Conservation (phyloP, 2,329 filamentous ascomycete genomes). For the Phaeoacremonium minimum region DNA sequence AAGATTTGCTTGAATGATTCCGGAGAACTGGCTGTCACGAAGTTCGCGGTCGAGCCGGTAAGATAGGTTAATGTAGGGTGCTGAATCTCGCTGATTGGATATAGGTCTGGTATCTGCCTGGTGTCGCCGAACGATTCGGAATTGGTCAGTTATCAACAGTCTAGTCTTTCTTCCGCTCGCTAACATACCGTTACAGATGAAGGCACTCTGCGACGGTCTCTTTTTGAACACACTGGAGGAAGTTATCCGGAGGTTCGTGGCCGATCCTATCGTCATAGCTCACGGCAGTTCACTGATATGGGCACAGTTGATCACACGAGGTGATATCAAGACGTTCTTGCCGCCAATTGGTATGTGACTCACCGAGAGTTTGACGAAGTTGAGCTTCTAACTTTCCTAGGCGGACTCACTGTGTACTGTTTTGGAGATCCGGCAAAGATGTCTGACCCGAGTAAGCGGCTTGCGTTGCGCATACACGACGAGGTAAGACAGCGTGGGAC, state of each 20-base stretch:
- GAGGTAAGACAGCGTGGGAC: slow-evolving; percentile 41
- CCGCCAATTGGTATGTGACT: slow-evolving; percentile 71
- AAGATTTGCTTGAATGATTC: slow-evolving; percentile 83
- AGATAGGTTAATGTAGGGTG: too few relatives aligned
- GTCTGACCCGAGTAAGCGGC: slow-evolving; percentile 74
- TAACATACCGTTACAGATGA: slow-evolving; percentile 61
- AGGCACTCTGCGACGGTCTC: slow-evolving; percentile 73
- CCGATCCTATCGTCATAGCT: neutral
- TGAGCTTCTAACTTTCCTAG: slow-evolving; percentile 26
- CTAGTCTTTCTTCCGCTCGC: too few relatives aligned
- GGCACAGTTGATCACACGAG: slow-evolving; percentile 74
- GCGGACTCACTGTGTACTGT: slow-evolving; percentile 91
- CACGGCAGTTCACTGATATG: slow-evolving; percentile 8
- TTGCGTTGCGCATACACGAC: slow-evolving; percentile 79
- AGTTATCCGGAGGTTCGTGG: slow-evolving; percentile 75
- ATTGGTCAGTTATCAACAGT: slow-evolving; percentile 70
- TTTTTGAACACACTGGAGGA: slow-evolving; percentile 94
- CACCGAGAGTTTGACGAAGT: neutral
- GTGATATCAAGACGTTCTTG: slow-evolving; percentile 91
- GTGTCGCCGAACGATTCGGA: slow-evolving; percentile 87
- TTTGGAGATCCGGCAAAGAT: slow-evolving; percentile 95
- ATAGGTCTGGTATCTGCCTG: slow-evolving; percentile 74
- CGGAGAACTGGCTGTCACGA: slow-evolving; percentile 90
- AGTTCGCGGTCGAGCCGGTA: slow-evolving; percentile 93
- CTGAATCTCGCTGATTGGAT: too few relatives aligned